Base-by-base conservation (phyloP, 2,329 filamentous ascomycete species). In the Parastagonospora nodorum region DNA sequence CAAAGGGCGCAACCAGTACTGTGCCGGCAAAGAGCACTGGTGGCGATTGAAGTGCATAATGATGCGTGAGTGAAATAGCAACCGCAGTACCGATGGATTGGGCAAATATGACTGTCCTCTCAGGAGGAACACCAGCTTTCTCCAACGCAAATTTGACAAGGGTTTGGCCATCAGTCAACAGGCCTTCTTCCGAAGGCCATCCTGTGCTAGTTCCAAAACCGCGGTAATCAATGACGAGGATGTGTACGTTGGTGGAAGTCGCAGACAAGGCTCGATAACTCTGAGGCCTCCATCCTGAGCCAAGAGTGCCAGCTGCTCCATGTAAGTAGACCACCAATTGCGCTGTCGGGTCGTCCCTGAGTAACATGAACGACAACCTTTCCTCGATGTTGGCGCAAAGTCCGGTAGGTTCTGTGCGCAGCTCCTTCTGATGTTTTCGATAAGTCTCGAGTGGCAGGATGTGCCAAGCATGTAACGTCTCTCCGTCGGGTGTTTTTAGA, bases 271-370 rank as follows among this genome's bases (percentile, higher is more conserved):
- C 81, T 2, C 83, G 78, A 63, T 87, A 86, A 60, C 79, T 84
- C 4, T 78, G 75, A 0, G 79, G 78, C 7, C 84, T 71, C 66
- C 77, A 82, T 0, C 81, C 81, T 1, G 81, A 84, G 0, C 75
- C 84, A 6, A 86, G 68, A 0, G 81, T 85, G 0, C 83, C 84
- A 8, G 73, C 79, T 1, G 83, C 79, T 4, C 83, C 84, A 51
- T 87, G 83, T 10, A 86, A 72, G 70, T 84, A 86, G 1, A 90
- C 76, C 5, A 90, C 79, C 2, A 90, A 75, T 19, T 81, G 80
- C 8, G 86, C 81, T 11, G 84, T 77, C 1, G 86, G 84, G 61
- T 90, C 86, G 14, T 84, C 78, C 51, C 77, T 82, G 2, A 91
- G 74, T 2, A 90, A 74, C 27, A 76, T 77, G 59, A 90, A 89